Evolutionary conservation across 2,329 filamentous ascomycete genomes (phyloP).

Genomic region (Sphaerulina vaccinii): DNA sequence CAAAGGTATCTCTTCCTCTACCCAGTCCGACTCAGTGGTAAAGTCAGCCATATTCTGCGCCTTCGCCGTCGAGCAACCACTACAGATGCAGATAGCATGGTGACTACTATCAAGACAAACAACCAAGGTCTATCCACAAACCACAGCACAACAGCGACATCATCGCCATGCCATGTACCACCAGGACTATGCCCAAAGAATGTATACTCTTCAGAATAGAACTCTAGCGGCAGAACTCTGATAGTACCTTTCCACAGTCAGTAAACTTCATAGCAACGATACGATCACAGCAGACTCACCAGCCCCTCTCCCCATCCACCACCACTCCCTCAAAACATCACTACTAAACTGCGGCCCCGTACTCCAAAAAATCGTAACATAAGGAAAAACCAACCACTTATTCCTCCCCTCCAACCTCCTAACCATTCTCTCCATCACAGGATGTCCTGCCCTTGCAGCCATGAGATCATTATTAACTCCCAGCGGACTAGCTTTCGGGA

Average conservation of each 20-base stretch:
- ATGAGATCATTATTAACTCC: constrained; percentile 77
- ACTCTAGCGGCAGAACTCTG: constrained; percentile 29
- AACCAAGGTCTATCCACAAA: constrained; percentile 21
- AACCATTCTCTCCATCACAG: constrained; percentile 29
- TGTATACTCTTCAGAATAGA: constrained; percentile 35
- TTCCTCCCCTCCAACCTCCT: constrained; percentile 19
- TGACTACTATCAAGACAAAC: neutral
- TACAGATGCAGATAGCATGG: neutral
- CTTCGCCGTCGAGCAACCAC: neutral
- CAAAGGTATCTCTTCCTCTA: no score
- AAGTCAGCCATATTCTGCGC: no score
- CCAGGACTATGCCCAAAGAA: constrained; percentile 37
- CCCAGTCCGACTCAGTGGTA: no score
- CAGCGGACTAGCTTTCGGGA: constrained; percentile 66
- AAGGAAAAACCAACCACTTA: constrained; percentile 28
- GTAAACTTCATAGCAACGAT: neutral
- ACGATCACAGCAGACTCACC: neutral
- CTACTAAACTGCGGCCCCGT: constrained; percentile 35
- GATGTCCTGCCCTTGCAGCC: constrained; percentile 42
- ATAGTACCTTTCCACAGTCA: neutral
- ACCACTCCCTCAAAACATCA: constrained; percentile 32
- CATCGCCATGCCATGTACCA: constrained; percentile 36
- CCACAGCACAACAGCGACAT: constrained; percentile 35
- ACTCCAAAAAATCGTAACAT: constrained; percentile 35
- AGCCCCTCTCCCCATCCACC: neutral